Percentiles rank a stretch among this genome's conserved stretches.
Conservation (phyloP, 441 rosid species). For the Populus hybrid region DNA sequence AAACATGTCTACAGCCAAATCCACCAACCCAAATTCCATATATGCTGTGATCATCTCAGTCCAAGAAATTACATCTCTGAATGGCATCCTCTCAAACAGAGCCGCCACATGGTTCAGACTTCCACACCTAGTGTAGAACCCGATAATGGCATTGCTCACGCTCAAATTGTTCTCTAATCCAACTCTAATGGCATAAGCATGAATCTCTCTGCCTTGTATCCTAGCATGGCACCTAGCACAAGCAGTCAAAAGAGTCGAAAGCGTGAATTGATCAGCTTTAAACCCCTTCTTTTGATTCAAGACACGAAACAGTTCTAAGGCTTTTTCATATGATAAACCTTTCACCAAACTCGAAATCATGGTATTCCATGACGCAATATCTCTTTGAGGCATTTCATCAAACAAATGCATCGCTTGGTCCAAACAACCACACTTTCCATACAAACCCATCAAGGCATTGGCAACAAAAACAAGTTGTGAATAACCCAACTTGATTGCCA, state of each 20-base stretch:
- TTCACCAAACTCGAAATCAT: constrained; percentile 58
- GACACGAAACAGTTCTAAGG: constrained; percentile 42
- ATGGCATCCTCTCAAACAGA: constrained; percentile 48
- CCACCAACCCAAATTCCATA: constrained; percentile 61
- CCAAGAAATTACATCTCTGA: constrained; percentile 56
- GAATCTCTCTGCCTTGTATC: constrained; percentile 57
- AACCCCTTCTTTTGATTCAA: constrained; percentile 33
- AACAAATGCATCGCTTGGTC: constrained; percentile 43
- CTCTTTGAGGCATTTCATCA: constrained; percentile 65
- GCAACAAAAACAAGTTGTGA: constrained; percentile 46
- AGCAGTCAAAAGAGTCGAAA: constrained; percentile 59
- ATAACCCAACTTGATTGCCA: constrained; percentile 49
- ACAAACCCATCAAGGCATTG: constrained; percentile 66
- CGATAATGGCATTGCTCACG: constrained; percentile 59
- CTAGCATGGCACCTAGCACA: constrained; percentile 39
- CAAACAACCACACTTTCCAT: constrained; percentile 37
- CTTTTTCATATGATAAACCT: constrained; percentile 34
- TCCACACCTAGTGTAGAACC: constrained; percentile 53
- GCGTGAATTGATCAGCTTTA: constrained; percentile 50
- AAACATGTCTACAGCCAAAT: constrained; percentile 54
- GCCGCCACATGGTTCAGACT: constrained; percentile 37
- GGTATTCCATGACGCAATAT: constrained; percentile 71
- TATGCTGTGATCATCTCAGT: constrained; percentile 65
- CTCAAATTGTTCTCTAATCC: constrained; percentile 58
- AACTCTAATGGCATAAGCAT: constrained; percentile 51